phyloP scores from a whole-genome alignment of 148 eudicot species.

The Cornus kousa region DNA sequence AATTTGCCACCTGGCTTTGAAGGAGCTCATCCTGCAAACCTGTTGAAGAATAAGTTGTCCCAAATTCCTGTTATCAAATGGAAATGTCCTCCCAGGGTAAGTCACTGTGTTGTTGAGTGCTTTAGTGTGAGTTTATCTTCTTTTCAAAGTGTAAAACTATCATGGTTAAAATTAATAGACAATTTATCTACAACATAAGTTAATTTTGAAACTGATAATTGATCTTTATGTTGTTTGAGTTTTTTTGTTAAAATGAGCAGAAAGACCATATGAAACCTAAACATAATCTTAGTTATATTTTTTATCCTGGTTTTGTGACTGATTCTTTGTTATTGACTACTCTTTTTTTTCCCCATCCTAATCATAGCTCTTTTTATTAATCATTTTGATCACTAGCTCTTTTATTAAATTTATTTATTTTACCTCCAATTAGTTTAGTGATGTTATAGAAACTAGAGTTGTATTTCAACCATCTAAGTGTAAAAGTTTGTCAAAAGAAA shows the following conservation, averaged over 20 bases:
- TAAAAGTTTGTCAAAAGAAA: not conserved
- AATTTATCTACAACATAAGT: no score
- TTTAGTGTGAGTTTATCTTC: no score
- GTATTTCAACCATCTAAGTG: not conserved
- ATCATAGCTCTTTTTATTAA: no score
- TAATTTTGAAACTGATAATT: not conserved
- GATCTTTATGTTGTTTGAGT: not conserved
- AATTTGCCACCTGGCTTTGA: constrained; percentile 87
- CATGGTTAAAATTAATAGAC: no score
- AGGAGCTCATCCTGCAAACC: constrained; percentile 50
- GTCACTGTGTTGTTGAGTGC: constrained; percentile 13
- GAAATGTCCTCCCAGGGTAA: constrained; percentile 70
- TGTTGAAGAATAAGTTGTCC: constrained; percentile 46
- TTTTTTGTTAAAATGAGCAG: not conserved
- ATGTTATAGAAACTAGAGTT: not conserved
- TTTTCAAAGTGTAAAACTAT: no score
- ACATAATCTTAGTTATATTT: no score
- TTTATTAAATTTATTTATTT: no score
- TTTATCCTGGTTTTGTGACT: not conserved
- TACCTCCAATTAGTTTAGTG: not conserved
- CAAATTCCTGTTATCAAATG: constrained; percentile 63
- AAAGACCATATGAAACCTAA: no score
- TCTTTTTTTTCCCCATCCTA: no score
- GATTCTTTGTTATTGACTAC: not conserved
- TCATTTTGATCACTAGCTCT: no score